A percentile compares a stretch with the other conserved stretches of the same genome.
These are phyloP conservation scores for Exobasidium cylindrosporum DNA, from an alignment of 1,284 basidiomycete genomes.

Conservation along the genomic window DNA sequence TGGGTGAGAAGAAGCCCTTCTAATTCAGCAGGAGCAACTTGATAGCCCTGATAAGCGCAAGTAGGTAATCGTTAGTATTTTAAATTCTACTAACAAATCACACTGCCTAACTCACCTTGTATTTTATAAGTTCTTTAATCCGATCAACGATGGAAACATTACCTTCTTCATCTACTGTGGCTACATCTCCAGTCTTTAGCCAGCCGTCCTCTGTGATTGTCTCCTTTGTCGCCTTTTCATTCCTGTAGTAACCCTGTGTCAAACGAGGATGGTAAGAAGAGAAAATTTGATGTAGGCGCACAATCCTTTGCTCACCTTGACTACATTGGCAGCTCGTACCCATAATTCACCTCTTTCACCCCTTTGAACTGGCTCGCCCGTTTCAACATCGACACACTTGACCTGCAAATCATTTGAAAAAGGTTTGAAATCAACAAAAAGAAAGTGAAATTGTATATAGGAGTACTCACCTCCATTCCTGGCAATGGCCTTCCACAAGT, in stretches of 20 bases:
- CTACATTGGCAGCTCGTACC: slow-evolving; percentile 30
- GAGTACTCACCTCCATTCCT: slow-evolving; percentile 17
- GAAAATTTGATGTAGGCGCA: neutral
- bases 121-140: slow-evolving; percentile 49
- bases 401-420: neutral
- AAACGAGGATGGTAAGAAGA: neutral
- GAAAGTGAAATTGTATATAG: neutral
- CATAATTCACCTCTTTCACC: slow-evolving; percentile 31
- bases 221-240: slow-evolving; percentile 59
- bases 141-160: slow-evolving; percentile 44
- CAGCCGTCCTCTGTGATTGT: slow-evolving; percentile 62
- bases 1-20: slow-evolving; percentile 15
- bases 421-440: neutral
- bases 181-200: slow-evolving; percentile 47
- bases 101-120: slow-evolving; percentile 28
- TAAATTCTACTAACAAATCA: no score
- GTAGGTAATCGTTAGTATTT: no score
- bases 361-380: slow-evolving; percentile 17
- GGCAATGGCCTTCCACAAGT: slow-evolving; percentile 28
- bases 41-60: slow-evolving; percentile 25
- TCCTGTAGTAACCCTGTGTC: slow-evolving; percentile 26
- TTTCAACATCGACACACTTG: slow-evolving; percentile 22
- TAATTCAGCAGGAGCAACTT: slow-evolving; percentile 37
- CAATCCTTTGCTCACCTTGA: slow-evolving; percentile 6
- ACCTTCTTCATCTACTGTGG: slow-evolving; percentile 26